Evolutionary conservation across 2,329 filamentous ascomycete genomes (phyloP).

Genomic region (Sporothrix euskadiensis): DNA sequence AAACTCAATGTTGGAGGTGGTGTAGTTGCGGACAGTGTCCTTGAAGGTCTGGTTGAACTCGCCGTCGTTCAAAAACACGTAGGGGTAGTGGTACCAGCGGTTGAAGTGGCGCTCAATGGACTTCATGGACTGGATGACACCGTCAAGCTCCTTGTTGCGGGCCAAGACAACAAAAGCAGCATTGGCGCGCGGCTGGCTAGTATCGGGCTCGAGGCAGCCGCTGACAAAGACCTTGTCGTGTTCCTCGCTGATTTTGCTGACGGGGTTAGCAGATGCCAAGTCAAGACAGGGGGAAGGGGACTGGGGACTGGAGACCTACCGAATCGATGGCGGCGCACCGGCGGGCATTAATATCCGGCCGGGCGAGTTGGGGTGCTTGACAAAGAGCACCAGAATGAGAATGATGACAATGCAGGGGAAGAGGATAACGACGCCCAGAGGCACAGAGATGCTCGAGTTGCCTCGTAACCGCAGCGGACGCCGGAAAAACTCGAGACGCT

Average conservation of each 20-base stretch:
- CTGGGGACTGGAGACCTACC: conserved; percentile 56
- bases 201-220: conserved; percentile 82
- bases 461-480: conserved; percentile 84
- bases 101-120: conserved; percentile 99
- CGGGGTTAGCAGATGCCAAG: neutral
- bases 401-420: conserved; percentile 91
- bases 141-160: conserved; percentile 92
- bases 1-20: conserved; percentile 85
- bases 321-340: conserved; percentile 83
- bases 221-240: conserved; percentile 95
- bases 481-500: conserved; percentile 75
- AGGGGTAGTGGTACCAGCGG: conserved; percentile 97
- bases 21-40: conserved; percentile 83
- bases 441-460: conserved; percentile 90
- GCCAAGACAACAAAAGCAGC: conserved; percentile 95
- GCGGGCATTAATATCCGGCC: conserved; percentile 84
- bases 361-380: conserved; percentile 80
- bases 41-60: conserved; percentile 96
- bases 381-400: conserved; percentile 84
- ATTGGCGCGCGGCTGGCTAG: conserved; percentile 78
- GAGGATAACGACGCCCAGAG: conserved; percentile 85
- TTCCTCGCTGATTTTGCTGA: conserved; percentile 92
- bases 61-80: conserved; percentile 96
- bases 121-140: conserved; percentile 94
- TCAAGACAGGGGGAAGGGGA: too few relatives aligned